These are phyloP conservation scores for Citrullus amarus DNA, from an alignment of 306 rosid species.

Conservation along the genomic window DNA sequence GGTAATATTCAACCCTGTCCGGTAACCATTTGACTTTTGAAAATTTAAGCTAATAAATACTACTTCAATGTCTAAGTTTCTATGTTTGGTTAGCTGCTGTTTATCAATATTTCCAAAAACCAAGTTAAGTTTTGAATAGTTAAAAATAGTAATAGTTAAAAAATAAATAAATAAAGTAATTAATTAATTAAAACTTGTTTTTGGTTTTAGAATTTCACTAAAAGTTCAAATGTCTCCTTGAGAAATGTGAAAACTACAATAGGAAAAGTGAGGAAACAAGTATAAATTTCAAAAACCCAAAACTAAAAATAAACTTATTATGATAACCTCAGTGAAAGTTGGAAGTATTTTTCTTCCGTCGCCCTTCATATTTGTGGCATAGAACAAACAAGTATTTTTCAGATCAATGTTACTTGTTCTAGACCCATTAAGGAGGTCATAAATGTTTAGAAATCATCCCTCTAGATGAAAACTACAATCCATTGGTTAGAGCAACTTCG, in stretches of 20 bases:
- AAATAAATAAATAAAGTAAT: too few species aligned
- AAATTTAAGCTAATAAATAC: too few species aligned
- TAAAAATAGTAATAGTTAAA: too few species aligned
- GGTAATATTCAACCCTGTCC: slow-evolving; percentile 10
- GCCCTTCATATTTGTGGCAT: not conserved
- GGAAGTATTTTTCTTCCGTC: not conserved
- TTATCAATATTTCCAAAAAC: not conserved
- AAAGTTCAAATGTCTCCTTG: not conserved
- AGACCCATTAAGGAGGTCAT: not conserved
- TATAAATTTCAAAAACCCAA: not conserved
- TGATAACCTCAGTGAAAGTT: not conserved
- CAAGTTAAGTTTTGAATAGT: not conserved
- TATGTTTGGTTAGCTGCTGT: not conserved
- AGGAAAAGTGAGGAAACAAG: not conserved
- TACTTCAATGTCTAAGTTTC: too few species aligned
- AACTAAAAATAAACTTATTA: not conserved
- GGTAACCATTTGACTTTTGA: too few species aligned
- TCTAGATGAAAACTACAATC: not conserved
- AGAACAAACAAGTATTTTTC: not conserved
- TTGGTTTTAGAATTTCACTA: too few species aligned
- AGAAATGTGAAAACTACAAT: not conserved
- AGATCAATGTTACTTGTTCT: not conserved
- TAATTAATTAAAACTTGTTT: too few species aligned
- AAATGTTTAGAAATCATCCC: not conserved
- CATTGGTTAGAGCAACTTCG: not conserved